Evolutionary conservation across 805 yeast genomes (phyloP), one percentile per base, ranked within the genome.

Genomic region (Starmerella ratchasimensis): DNA sequence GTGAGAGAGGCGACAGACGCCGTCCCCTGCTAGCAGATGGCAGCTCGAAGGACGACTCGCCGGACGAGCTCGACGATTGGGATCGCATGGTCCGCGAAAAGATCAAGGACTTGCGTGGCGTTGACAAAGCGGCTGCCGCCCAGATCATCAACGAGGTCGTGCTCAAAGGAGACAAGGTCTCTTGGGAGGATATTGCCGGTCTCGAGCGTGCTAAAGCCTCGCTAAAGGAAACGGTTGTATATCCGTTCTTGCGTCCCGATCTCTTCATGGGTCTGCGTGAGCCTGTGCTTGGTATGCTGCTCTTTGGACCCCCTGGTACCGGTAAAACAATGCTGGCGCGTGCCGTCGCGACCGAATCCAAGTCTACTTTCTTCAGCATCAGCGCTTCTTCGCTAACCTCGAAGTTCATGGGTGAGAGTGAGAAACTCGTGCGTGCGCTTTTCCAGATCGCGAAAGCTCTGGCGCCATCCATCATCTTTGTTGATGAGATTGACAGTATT

Each of bases 291-390:
- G 97, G 97, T n/a, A 83, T 90, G 93, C 65, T 88, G 16, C 60
- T 88, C 29, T 88, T 84, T 63, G 98, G 98, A 0, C 97, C 98
- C 2, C 96, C 97, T 0, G 98, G 98, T n/a, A 88, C 97, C 0
- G 97, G 97, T 39, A 88, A 90, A 54, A 86, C 96, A 1, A 86
- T 88, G 97, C 68, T 88, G 48, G 96, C 96, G 0, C 67, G 94
- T 46, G 94, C 97, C 0, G 96, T 90, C 3, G 97, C 96, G 2
- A 81, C 93, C 2, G 97, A 90, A 61, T 79, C 94, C 6, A 76
- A 79, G 42, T 82, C 94, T 0, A 86, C 95, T 0, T 88, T 88
- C 54, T 88, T 88, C 58, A 74, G 90, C 18, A 84, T 88, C 23
- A 77, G 88, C 47, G 93, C 95, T 2, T 81, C 94, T 1, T 78